Evolutionary conservation across 106 monocot species (phyloP).

Genomic region (Allium cepa): DNA sequence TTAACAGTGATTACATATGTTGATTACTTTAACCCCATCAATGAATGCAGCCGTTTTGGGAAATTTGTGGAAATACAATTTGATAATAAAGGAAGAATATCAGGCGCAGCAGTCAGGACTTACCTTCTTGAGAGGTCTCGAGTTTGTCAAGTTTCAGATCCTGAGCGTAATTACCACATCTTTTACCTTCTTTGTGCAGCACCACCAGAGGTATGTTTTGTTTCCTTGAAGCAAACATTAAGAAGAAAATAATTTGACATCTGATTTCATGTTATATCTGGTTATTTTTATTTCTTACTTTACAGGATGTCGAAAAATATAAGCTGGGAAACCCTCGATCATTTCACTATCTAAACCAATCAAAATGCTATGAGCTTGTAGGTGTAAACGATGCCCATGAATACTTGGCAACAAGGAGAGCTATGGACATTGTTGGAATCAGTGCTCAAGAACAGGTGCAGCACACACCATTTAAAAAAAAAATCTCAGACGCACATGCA

Average conservation of each 20-base stretch:
- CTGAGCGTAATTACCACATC: slow-evolving; percentile 92
- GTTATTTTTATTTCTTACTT: slow-evolving; percentile 1
- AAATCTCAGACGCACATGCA: background rate
- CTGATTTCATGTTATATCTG: background rate
- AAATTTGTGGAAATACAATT: slow-evolving; percentile 98
- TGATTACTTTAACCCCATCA: background rate
- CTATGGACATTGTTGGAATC: slow-evolving; percentile 96
- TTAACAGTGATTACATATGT: background rate
- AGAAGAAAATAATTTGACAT: background rate
- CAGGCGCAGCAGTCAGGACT: slow-evolving; percentile 91
- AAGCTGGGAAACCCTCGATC: slow-evolving; percentile 52
- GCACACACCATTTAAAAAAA: background rate
- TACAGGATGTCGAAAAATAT: slow-evolving; percentile 62
- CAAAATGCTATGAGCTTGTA: slow-evolving; percentile 68
- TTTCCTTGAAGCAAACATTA: background rate
- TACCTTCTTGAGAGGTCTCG: slow-evolving; percentile 96
- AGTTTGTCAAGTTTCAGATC: slow-evolving; percentile 80
- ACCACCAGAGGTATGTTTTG: slow-evolving; percentile 55
- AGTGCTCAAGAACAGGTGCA: slow-evolving; percentile 75
- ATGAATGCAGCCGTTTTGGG: slow-evolving; percentile 73
- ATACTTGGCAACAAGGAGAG: slow-evolving; percentile 74
- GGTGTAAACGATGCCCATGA: slow-evolving; percentile 70
- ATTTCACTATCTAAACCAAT: slow-evolving; percentile 90
- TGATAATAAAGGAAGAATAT: slow-evolving; percentile 89
- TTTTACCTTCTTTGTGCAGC: slow-evolving; percentile 92